A percentile compares a stretch with the other conserved stretches of the same genome.
phyloP scores from a whole-genome alignment of 768 basidiomycete genomes.

The Phylloporus rhodoxanthus region DNA sequence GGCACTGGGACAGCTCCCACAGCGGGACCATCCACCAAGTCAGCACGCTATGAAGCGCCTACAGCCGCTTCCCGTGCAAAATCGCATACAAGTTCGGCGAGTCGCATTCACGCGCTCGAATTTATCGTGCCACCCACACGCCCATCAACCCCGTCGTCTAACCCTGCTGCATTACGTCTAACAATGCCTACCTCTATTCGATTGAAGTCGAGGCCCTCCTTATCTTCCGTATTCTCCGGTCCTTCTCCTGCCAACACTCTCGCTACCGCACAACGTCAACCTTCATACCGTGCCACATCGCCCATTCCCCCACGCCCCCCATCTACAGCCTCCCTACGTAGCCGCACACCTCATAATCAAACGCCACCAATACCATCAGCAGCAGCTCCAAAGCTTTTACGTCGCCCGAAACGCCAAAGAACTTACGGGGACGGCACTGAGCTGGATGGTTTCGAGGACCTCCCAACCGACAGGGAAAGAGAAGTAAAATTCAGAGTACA shows the following conservation, averaged over 20 bases:
- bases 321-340: conserved; percentile 46
- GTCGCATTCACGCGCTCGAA: conserved; percentile 53
- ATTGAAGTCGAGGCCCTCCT: conserved; percentile 64
- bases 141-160: conserved; percentile 75
- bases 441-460: conserved; percentile 81
- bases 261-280: conserved; percentile 25
- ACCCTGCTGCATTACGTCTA: conserved; percentile 68
- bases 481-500: conserved; percentile 71
- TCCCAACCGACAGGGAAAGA: conserved; percentile 79
- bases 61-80: conserved; percentile 81
- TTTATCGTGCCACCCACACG: conserved; percentile 70
- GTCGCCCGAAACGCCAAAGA: conserved; percentile 69
- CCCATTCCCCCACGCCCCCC: conserved; percentile 57
- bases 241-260: conserved; percentile 30
- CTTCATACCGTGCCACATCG: conserved; percentile 46
- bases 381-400: conserved; percentile 58
- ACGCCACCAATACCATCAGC: conserved; percentile 36
- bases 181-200: conserved; percentile 85
- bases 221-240: conserved; percentile 68
- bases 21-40: conserved; percentile 34
- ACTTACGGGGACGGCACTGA: conserved; percentile 87
- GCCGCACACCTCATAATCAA: conserved; percentile 25
- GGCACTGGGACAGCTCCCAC: conserved; percentile 41
- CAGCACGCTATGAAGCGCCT: conserved; percentile 64
- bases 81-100: conserved; percentile 57